A percentile compares a stretch with the other conserved stretches of the same genome.
These are phyloP conservation scores for Sporobolomyces pararoseus DNA, from an alignment of 768 basidiomycete species.

Conservation along the genomic window DNA sequence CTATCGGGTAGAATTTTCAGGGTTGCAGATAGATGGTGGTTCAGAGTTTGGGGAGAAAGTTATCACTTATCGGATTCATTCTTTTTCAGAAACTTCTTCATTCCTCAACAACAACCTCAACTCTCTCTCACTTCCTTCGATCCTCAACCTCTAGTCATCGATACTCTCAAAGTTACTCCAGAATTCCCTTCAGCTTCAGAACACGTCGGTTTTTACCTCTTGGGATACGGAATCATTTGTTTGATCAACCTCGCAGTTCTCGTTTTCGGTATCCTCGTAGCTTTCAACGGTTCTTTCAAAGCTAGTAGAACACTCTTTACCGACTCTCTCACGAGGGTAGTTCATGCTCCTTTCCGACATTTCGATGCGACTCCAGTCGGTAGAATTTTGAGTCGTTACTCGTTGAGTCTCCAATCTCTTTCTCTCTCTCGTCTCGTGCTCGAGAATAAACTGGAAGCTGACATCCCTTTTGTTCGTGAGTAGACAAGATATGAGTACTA, in stretches of 20 bases:
- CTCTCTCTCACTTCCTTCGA: constrained; percentile 18
- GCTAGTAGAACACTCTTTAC: constrained; percentile 60
- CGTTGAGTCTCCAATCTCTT: constrained; percentile 39
- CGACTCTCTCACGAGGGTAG: constrained; percentile 57
- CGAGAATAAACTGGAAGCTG: too few species aligned
- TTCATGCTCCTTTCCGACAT: constrained; percentile 64
- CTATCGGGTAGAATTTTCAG: constrained; percentile 17
- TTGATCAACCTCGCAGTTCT: constrained; percentile 48
- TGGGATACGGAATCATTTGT: constrained; percentile 60
- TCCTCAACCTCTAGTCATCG: background rate
- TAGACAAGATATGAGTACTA: constrained; percentile 57
- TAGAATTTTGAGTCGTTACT: constrained; percentile 74
- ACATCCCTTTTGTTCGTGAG: background rate
- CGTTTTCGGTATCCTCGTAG: constrained; percentile 57
- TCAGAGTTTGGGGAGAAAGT: constrained; percentile 35
- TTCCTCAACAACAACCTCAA: background rate
- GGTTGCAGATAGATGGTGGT: constrained; percentile 34
- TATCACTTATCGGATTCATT: constrained; percentile 21
- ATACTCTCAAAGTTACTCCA: background rate
- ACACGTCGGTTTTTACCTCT: constrained; percentile 64
- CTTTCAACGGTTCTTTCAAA: constrained; percentile 66
- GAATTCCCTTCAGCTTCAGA: constrained; percentile 54
- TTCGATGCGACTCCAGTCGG: constrained; percentile 74
- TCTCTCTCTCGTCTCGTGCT: background rate
- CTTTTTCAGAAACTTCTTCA: constrained; percentile 6